Conservation (phyloP, 2,329 filamentous ascomycete species). For the Fusarium keratoplasticum region DNA sequence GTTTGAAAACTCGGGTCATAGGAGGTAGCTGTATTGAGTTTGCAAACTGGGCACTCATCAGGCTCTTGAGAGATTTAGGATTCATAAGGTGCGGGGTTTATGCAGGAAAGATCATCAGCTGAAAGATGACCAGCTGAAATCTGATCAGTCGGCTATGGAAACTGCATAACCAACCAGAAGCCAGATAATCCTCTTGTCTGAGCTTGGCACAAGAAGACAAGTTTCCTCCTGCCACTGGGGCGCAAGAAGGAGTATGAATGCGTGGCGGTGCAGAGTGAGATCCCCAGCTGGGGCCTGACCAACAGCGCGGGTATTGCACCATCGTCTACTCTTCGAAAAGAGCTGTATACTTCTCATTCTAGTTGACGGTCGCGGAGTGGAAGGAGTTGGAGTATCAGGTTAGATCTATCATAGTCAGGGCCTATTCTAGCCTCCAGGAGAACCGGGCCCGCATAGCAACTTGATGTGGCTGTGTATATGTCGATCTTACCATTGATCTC, state of each 20-base stretch:
- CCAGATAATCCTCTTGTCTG: not conserved
- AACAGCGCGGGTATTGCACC: not conserved
- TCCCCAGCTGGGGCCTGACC: not conserved
- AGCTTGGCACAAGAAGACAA: not conserved
- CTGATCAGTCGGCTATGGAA: not conserved
- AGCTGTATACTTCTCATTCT: not conserved
- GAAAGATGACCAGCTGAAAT: not conserved
- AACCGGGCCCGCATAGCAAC: not conserved
- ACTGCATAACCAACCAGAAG: not conserved
- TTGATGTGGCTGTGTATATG: not conserved
- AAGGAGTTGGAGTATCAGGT: not conserved
- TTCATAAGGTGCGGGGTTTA: not conserved
- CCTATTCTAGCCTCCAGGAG: not conserved
- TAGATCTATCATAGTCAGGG: not conserved
- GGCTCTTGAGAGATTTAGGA: not conserved
- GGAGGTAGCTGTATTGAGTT: not conserved
- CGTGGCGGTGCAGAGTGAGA: not conserved
- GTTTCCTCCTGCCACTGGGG: not conserved
- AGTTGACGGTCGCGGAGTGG: not conserved
- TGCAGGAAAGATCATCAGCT: not conserved
- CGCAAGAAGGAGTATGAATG: not conserved
- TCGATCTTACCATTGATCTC: not conserved
- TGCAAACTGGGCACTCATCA: not conserved
- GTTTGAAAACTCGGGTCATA: not conserved
- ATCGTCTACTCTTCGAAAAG: not conserved